Base-by-base conservation (phyloP, 2,329 filamentous ascomycete species). In the Apiospora pterosperma region DNA sequence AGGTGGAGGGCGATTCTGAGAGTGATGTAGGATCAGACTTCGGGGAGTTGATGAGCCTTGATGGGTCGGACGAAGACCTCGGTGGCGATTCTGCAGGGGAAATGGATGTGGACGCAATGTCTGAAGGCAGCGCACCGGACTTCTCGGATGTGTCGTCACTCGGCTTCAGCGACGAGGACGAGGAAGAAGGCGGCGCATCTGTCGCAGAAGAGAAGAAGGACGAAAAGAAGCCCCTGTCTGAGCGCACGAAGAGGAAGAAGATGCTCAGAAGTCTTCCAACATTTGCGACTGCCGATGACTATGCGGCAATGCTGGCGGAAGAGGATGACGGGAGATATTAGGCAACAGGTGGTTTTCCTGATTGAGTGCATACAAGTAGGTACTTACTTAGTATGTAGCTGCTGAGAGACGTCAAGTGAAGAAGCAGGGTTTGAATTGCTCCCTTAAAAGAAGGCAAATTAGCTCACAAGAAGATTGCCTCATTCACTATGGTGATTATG, bases 281-380 rank as follows among this genome's bases (percentile, higher is more conserved):
- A 39, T 99, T 99, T 81, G 96, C 96, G 23, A 96, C 92, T 36
- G 91, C 86, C 36, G 96, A 98, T 63, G 96, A 98, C 76, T 99
- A 98, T 77, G 95, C 93, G 19, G 91, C 91, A 72, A 84, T 97
- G 80, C 79, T 97, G 76, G 92, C 84, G 4, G 85, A 88, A 68
- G 92, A 96, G 62, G 88, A 89, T 67, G 88, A 88, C 21, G 79
- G 79, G 60, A 64, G 68, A 25, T 68, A 68, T 28, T 42, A 62
- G 34, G n/a, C 36, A 23, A 6, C 36, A 21, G 31, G 36, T 39
- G 12, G 59, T 39, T 12, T 61, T 34, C 36, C 23, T 10, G 5
- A 39, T 55, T 8, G 16, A 34, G n/a, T n/a, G n/a, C n/a, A n/a
- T n/a, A n/a, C n/a, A n/a, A n/a, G n/a, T 10, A 42, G 41, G 3